Percentiles rank a stretch among this genome's conserved stretches.
Evolutionary conservation across 768 basidiomycete genomes (phyloP).

Genomic region (Trametes cubensis): DNA sequence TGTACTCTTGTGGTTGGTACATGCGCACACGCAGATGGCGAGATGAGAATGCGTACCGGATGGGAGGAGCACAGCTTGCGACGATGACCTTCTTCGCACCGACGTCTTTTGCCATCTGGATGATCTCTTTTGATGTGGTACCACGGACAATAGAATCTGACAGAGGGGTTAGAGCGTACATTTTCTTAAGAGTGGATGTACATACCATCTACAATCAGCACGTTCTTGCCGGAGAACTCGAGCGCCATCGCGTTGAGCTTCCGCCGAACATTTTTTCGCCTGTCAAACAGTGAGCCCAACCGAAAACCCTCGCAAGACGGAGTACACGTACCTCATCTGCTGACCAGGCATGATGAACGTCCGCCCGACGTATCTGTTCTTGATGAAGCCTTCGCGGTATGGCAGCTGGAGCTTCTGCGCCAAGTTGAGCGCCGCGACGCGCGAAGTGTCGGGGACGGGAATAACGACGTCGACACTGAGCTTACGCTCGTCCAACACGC

Average conservation of each 20-base stretch:
- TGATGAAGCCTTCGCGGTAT: slow-evolving; percentile 97
- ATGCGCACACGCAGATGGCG: slow-evolving; percentile 7
- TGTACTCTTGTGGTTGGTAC: slow-evolving; percentile 31
- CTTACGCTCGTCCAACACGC: slow-evolving; percentile 66
- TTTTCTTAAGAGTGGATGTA: background rate
- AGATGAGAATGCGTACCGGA: slow-evolving; percentile 55
- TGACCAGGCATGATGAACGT: slow-evolving; percentile 99
- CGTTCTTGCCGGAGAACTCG: slow-evolving; percentile 90
- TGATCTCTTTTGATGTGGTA: slow-evolving; percentile 97
- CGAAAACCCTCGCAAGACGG: background rate
- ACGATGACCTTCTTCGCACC: slow-evolving; percentile 96
- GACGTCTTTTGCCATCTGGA: slow-evolving; percentile 99
- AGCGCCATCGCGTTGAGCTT: slow-evolving; percentile 99
- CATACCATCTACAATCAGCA: slow-evolving; percentile 93
- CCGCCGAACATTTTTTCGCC: slow-evolving; percentile 90
- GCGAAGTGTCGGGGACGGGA: slow-evolving; percentile 95
- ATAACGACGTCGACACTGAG: slow-evolving; percentile 93
- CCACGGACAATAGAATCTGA: slow-evolving; percentile 97
- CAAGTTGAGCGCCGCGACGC: slow-evolving; percentile 93
- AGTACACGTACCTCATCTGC: slow-evolving; percentile 70
- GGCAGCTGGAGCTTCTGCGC: slow-evolving; percentile 89
- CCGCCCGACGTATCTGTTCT: slow-evolving; percentile 97
- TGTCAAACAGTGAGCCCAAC: slow-evolving; percentile 31
- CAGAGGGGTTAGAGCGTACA: slow-evolving; percentile 3
- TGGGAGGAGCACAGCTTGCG: slow-evolving; percentile 96